Percentiles rank a stretch among this genome's conserved stretches.
phyloP scores from a whole-genome alignment of 2,329 filamentous ascomycete species.

The Colletotrichum spaethianum region DNA sequence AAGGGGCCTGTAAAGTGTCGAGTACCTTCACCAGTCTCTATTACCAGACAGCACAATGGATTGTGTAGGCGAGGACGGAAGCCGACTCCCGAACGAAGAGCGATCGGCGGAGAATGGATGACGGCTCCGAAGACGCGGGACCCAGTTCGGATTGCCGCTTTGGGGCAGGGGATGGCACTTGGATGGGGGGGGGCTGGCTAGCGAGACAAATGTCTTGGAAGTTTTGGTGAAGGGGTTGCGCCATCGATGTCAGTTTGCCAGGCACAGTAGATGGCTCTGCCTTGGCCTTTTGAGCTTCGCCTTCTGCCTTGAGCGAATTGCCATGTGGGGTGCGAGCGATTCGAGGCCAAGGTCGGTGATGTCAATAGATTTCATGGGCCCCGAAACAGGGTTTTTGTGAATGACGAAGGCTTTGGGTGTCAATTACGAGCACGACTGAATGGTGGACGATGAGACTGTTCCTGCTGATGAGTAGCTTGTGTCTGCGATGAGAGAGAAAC shows the following conservation, averaged over 20 bases:
- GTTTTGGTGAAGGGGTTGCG: constrained; percentile 30
- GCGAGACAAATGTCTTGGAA: constrained; percentile 15
- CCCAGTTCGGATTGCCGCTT: constrained; percentile 38
- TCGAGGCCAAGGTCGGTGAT: constrained; percentile 37
- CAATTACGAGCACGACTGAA: background rate
- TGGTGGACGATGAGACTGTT: background rate
- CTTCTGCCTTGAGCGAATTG: background rate
- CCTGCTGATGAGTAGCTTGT: constrained; percentile 21
- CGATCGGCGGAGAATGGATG: constrained; percentile 28
- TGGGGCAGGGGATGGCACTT: constrained; percentile 28
- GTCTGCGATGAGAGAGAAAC: background rate
- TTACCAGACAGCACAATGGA: background rate
- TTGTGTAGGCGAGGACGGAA: background rate
- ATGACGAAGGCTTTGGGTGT: constrained; percentile 8
- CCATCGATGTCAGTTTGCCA: constrained; percentile 32
- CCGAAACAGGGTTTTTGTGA: constrained; percentile 25
- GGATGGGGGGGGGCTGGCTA: constrained; percentile 22
- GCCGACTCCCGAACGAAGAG: background rate
- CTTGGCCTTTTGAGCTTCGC: constrained; percentile 25
- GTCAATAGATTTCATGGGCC: constrained; percentile 33
- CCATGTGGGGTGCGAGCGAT: constrained; percentile 16
- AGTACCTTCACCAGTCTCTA: no score
- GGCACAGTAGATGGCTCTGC: constrained; percentile 24
- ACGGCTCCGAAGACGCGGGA: constrained; percentile 36
- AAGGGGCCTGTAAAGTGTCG: background rate